These are phyloP conservation scores for Annona squamosa DNA, from an alignment of 164 flowering plant genomes.

Conservation along the genomic window DNA sequence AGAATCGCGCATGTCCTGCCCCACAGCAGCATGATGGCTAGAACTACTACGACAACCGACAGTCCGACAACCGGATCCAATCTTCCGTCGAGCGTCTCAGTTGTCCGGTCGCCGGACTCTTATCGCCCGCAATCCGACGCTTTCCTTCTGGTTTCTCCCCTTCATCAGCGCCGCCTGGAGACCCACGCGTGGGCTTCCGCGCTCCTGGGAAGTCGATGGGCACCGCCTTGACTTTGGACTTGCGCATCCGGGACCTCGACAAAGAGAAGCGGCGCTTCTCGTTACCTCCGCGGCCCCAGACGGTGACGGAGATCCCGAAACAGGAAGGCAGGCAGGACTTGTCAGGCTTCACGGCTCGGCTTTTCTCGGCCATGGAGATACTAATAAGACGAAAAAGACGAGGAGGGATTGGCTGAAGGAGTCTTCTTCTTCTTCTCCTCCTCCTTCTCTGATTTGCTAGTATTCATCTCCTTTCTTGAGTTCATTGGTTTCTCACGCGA, in stretches of 20 bases:
- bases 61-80: conserved; percentile 34
- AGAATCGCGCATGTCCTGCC: conserved; percentile 56
- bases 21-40: conserved; percentile 39
- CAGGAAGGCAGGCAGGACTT: conserved; percentile 15
- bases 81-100: background rate
- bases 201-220: conserved; percentile 16
- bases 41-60: conserved; percentile 36
- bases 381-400: background rate
- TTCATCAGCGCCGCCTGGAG: background rate
- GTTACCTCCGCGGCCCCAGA: background rate
- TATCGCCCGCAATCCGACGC: background rate
- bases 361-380: background rate
- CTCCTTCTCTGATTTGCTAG: background rate
- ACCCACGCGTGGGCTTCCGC: background rate
- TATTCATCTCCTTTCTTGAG: too few species aligned
- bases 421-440: background rate
- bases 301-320: conserved; percentile 15
- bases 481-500: background rate
- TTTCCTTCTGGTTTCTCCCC: background rate
- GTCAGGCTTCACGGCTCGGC: background rate
- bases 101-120: background rate
- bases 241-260: conserved; percentile 13
- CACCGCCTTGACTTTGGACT: conserved; percentile 20
- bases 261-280: conserved; percentile 6
- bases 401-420: background rate